Conservation (phyloP, 1,284 basidiomycete species). For the Cutaneotrichosporon mucoides region DNA sequence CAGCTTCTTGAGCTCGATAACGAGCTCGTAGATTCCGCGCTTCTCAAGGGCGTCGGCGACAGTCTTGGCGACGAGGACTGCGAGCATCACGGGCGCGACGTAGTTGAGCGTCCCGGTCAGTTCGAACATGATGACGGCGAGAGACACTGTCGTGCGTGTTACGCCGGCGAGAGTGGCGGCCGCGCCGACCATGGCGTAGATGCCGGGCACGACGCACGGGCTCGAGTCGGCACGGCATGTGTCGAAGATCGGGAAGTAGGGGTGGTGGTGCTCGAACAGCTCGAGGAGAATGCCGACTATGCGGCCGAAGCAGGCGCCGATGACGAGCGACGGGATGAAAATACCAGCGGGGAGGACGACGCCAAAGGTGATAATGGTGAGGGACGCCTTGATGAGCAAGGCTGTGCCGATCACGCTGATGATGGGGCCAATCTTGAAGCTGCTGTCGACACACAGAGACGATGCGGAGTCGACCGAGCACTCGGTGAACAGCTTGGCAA, state of each 20-base stretch:
- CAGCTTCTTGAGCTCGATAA: conserved; percentile 79
- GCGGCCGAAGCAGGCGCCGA: conserved; percentile 92
- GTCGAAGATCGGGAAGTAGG: conserved; percentile 61
- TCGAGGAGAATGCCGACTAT: conserved; percentile 82
- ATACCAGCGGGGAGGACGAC: conserved; percentile 93
- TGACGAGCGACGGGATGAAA: conserved; percentile 93
- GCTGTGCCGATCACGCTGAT: conserved; percentile 66
- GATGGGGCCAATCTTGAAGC: conserved; percentile 64
- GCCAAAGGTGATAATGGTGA: conserved; percentile 91
- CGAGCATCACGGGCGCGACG: conserved; percentile 88
- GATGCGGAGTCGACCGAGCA: conserved; percentile 63
- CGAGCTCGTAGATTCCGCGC: conserved; percentile 92
- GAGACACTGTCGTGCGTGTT: conserved; percentile 66
- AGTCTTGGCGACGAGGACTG: conserved; percentile 84
- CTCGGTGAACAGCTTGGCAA: conserved; percentile 78
- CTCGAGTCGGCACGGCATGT: conserved; percentile 53
- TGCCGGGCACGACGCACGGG: conserved; percentile 61
- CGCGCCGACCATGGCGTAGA: conserved; percentile 89
- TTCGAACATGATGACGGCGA: conserved; percentile 97
- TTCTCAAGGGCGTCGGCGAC: conserved; percentile 87
- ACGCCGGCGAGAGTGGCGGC: conserved; percentile 84
- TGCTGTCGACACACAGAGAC: conserved; percentile 67
- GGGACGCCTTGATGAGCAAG: conserved; percentile 71
- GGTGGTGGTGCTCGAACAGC: conserved; percentile 66
- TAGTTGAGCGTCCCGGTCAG: conserved; percentile 91